These are phyloP conservation scores for Cicer cuneatum DNA, from an alignment of 306 rosid genomes.

Conservation along the genomic window DNA sequence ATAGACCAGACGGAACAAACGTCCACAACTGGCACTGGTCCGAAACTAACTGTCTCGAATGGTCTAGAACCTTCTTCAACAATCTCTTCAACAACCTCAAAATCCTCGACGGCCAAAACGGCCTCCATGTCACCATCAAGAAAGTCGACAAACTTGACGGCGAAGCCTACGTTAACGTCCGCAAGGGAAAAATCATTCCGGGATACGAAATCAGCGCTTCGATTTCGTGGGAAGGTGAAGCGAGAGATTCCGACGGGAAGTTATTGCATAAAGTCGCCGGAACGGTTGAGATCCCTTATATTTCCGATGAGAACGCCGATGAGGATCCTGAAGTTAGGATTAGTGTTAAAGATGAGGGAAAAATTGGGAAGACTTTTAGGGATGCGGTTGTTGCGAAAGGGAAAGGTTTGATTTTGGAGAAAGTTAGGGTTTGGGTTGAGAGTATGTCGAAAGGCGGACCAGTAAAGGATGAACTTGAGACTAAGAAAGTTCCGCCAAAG, in stretches of 20 bases:
- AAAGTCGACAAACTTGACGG: slow-evolving; percentile 67
- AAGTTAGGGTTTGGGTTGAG: slow-evolving; percentile 73
- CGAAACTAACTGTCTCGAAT: slow-evolving; percentile 84
- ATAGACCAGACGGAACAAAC: slow-evolving; percentile 87
- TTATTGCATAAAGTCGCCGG: slow-evolving; percentile 70
- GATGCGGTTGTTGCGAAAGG: slow-evolving; percentile 71
- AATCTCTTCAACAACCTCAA: slow-evolving; percentile 61
- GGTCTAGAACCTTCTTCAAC: slow-evolving; percentile 72
- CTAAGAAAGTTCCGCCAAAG: slow-evolving; percentile 55
- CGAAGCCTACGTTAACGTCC: slow-evolving; percentile 89
- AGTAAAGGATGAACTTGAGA: slow-evolving; percentile 75
- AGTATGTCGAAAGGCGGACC: slow-evolving; percentile 90
- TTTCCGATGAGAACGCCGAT: slow-evolving; percentile 90
- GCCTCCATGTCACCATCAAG: slow-evolving; percentile 49
- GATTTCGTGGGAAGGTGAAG: slow-evolving; percentile 81
- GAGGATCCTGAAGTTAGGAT: slow-evolving; percentile 89
- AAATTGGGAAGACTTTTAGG: slow-evolving; percentile 66
- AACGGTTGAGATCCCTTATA: slow-evolving; percentile 75
- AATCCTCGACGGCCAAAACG: slow-evolving; percentile 58
- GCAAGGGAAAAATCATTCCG: slow-evolving; percentile 90
- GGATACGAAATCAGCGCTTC: slow-evolving; percentile 76
- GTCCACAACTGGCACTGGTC: slow-evolving; percentile 99
- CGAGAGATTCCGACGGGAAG: slow-evolving; percentile 62
- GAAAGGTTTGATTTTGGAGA: slow-evolving; percentile 72
- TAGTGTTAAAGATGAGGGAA: slow-evolving; percentile 70